Base-by-base conservation (phyloP, 352 stramenopile species). In the Phytophthora boehmeriae region DNA sequence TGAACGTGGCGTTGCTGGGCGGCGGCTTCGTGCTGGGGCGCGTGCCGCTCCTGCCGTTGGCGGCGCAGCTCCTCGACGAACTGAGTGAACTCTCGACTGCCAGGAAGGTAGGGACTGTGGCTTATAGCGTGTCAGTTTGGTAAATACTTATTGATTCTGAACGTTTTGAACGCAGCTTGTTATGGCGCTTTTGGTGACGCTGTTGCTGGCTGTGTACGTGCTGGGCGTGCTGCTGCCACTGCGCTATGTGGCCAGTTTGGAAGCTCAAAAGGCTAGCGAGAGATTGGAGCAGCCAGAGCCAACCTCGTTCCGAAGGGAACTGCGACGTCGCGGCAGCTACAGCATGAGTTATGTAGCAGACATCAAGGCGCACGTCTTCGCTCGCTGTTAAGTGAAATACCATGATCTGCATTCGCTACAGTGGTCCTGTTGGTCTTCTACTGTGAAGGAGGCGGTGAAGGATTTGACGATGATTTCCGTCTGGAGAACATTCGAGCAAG, bases 321-420 rank as follows among this genome's bases (percentile, higher is more conserved):
- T 94, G 50, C 75, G 87, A n/a, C 83, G 87, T 16, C 75, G 87
- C 8, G 87, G 85, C 27, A 96, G 87, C 73, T 96, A 91, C 65
- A 94, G 85, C 61, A 89, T 96, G 77, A 93, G 78, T 61, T 96
- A 92, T 50, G 86, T 96, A 41, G 83, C 80, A n/a, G 85, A 96
- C 61, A 91, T 96, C 54, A 94, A 94, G 54, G 78, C 85, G 11
- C 87, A 96, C 46, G 85, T 94, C 22, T 89, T 94, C 35, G 82
- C 85, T 16, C 79, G 71, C 22, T 83, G 78, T 5, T 88, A 76
- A 70, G 4, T 38, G 35, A 23, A 23, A 13, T 13, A 19, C 19
- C n/a, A n/a, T n/a, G n/a, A n/a, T n/a, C 19, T 23, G 6, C 14
- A 52, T 35, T n/a, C 30, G 22, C 8, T 43, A 0, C 28, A 8